phyloP scores from a whole-genome alignment of 352 stramenopile genomes.

The Phytophthora ohioensis region DNA sequence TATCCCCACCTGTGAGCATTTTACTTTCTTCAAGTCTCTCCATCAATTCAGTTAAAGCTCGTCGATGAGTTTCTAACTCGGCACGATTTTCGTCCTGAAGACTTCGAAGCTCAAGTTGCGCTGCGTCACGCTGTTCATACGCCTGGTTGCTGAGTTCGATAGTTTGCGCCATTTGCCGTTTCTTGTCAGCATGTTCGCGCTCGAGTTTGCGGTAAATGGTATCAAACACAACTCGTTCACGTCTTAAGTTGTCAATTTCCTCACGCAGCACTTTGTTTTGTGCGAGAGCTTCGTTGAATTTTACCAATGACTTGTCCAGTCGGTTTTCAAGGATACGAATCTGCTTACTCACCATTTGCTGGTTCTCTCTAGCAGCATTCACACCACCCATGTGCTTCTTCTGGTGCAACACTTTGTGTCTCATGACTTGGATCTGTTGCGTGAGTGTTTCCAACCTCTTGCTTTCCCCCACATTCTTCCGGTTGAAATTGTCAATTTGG shows the following conservation, averaged over 20 bases:
- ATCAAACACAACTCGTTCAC: constrained; percentile 95
- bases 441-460: constrained; percentile 89
- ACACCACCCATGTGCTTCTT: constrained; percentile 97
- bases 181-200: constrained; percentile 94
- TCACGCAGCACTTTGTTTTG: constrained; percentile 93
- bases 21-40: constrained; percentile 70
- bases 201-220: constrained; percentile 94
- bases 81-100: constrained; percentile 93
- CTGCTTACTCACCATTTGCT: constrained; percentile 96
- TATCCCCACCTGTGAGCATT: constrained; percentile 45
- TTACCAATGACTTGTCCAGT: constrained; percentile 96
- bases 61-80: constrained; percentile 77
- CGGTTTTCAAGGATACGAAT: constrained; percentile 97
- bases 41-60: constrained; percentile 66
- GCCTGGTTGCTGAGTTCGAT: constrained; percentile 96
- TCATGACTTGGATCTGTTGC: constrained; percentile 88
- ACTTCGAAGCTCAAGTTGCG: constrained; percentile 92
- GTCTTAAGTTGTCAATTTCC: constrained; percentile 94
- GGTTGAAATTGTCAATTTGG: constrained; percentile 90
- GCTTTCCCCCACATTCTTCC: constrained; percentile 86
- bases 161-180: constrained; percentile 95
- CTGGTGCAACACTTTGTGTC: constrained; percentile 89
- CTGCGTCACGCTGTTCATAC: constrained; percentile 96
- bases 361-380: constrained; percentile 96
- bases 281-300: constrained; percentile 97